A percentile compares a stretch with the other conserved stretches of the same genome.
Conservation (phyloP, 176 grass and related monocot species). For the Alloteropsis semialata region DNA sequence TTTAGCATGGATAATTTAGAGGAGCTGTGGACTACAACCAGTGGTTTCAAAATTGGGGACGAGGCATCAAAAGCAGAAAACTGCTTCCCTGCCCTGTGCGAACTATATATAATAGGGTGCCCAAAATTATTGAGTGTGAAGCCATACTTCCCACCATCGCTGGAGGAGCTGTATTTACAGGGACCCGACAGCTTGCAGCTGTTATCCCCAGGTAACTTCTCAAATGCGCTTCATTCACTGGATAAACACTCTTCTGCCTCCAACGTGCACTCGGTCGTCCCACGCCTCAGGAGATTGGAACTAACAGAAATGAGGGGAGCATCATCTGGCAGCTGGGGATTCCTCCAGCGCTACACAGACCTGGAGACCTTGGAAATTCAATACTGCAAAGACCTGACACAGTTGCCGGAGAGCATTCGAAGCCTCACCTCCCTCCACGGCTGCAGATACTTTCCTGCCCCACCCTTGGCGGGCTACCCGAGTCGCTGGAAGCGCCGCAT, state of each 20-base stretch:
- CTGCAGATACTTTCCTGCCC: background rate
- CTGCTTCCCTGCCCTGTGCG: background rate
- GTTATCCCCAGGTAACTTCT: background rate
- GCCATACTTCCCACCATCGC: background rate
- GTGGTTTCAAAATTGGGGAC: background rate
- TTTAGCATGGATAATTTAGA: background rate
- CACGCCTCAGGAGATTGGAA: background rate
- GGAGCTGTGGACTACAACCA: background rate
- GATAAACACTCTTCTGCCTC: background rate
- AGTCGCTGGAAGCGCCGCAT: background rate
- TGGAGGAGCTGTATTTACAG: background rate
- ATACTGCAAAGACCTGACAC: background rate
- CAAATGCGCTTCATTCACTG: background rate
- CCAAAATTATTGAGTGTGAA: background rate
- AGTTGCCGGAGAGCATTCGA: conserved; percentile 9
- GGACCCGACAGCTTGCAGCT: background rate
- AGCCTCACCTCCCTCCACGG: background rate
- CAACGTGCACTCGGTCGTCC: background rate
- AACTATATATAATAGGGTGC: background rate
- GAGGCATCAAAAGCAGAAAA: background rate
- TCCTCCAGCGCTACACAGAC: background rate
- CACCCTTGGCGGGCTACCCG: background rate
- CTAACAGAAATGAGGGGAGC: background rate
- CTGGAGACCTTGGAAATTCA: background rate
- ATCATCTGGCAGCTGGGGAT: too few relatives aligned